Evolutionary conservation across 2,329 filamentous ascomycete species (phyloP).

Genomic region (Botrytis hyacinthi): DNA sequence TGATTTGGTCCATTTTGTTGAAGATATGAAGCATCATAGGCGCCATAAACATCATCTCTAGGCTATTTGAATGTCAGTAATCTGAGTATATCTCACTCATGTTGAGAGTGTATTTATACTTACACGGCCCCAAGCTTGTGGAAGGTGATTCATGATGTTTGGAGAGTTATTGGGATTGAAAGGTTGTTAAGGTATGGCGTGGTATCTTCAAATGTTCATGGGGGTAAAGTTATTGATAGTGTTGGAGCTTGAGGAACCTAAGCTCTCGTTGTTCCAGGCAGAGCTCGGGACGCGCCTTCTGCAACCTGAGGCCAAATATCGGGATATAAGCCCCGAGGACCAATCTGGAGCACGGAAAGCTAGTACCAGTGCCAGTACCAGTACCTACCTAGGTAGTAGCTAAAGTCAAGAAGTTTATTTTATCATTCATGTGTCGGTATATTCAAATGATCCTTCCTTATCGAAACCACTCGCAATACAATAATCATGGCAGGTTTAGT

Average conservation of each 20-base stretch:
- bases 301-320: constrained; percentile 17
- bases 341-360: not conserved
- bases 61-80: constrained; percentile 60
- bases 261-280: constrained; percentile 22
- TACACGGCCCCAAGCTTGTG: constrained; percentile 72
- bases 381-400: too few relatives aligned
- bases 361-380: not conserved
- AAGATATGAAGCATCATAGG: constrained; percentile 87
- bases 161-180: not conserved
- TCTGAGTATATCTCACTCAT: constrained; percentile 20
- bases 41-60: constrained; percentile 93
- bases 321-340: not conserved
- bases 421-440: not conserved
- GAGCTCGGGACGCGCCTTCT: constrained; percentile 21
- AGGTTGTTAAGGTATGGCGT: constrained; percentile 3
- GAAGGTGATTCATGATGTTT: constrained; percentile 64
- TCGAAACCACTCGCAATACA: not conserved
- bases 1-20: constrained; percentile 69
- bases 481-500: constrained; percentile 39
- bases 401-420: constrained; percentile 8
- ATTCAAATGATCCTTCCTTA: not conserved
- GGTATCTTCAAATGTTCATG: constrained; percentile 20
- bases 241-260: constrained; percentile 20
- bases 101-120: constrained; percentile 38
- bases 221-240: constrained; percentile 7